Conservation (phyloP, 2,329 filamentous ascomycete species). For the Fusarium protoensiforme region DNA sequence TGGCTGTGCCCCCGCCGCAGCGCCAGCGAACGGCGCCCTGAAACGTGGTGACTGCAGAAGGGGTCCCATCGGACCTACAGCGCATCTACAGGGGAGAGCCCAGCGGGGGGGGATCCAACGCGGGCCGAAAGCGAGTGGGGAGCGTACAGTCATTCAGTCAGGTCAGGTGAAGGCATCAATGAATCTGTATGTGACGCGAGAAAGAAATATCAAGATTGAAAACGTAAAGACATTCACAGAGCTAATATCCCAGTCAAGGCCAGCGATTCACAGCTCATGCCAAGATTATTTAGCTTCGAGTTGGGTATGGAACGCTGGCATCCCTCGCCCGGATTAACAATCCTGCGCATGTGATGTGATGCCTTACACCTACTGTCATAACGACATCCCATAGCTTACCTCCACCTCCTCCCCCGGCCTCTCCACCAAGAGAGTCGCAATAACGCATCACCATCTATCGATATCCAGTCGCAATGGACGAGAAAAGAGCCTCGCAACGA, state of each 20-base stretch:
- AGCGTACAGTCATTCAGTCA: background rate
- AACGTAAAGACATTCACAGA: background rate
- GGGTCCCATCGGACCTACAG: background rate
- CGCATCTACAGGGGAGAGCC: background rate
- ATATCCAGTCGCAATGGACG: constrained; percentile 43
- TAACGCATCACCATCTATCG: constrained; percentile 1
- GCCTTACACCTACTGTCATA: constrained; percentile 23
- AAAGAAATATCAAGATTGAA: background rate
- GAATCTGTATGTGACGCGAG: background rate
- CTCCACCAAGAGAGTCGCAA: constrained; percentile 6
- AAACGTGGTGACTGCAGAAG: constrained; percentile 14
- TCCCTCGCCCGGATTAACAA: constrained; percentile 31
- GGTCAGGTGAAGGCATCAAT: background rate
- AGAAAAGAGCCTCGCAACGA: constrained; percentile 40
- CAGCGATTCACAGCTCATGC: background rate
- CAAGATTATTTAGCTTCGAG: background rate
- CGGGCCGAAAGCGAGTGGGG: constrained; percentile 6
- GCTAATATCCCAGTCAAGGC: background rate
- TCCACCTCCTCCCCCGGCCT: constrained; percentile 8
- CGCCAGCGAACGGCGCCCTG: constrained; percentile 5
- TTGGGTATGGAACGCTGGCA: background rate
- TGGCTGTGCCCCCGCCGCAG: constrained; percentile 1
- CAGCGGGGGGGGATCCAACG: background rate
- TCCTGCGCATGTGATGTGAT: constrained; percentile 28
- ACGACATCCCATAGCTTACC: constrained; percentile 23